phyloP scores from a whole-genome alignment of 2,329 filamentous ascomycete species.

The Penicillium sp. region DNA sequence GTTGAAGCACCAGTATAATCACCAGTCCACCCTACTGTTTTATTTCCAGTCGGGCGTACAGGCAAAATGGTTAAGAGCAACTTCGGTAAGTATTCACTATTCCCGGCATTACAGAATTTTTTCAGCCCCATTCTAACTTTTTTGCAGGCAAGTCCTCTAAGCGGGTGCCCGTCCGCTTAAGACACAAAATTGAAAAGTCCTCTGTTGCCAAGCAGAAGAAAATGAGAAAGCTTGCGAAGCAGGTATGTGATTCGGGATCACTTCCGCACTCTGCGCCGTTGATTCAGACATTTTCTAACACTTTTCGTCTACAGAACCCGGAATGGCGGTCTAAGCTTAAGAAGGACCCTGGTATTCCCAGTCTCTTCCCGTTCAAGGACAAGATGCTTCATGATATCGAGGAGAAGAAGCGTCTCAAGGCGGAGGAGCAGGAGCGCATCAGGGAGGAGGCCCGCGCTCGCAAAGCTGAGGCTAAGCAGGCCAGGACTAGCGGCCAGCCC shows the following conservation, averaged over 20 bases:
- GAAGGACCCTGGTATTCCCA: conserved; percentile 97
- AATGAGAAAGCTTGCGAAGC: conserved; percentile 82
- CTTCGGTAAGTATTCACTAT: conserved; percentile 31
- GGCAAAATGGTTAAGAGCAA: conserved; percentile 40
- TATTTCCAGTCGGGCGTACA: conserved; percentile 12
- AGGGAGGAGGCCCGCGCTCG: conserved; percentile 63
- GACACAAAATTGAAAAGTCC: conserved; percentile 94
- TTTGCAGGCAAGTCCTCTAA: conserved; percentile 86
- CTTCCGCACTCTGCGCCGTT: not conserved
- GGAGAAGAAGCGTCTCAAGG: conserved; percentile 76
- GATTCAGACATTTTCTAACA: conserved; percentile 6
- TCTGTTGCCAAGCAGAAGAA: conserved; percentile 90
- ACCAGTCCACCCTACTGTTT: conserved; percentile 12
- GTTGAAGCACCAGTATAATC: conserved; percentile 12
- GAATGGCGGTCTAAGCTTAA: conserved; percentile 94
- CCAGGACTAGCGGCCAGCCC: conserved; percentile 30
- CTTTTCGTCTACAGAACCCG: conserved; percentile 63
- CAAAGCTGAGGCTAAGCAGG: conserved; percentile 39
- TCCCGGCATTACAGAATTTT: not conserved
- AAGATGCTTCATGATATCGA: conserved; percentile 93
- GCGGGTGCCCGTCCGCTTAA: conserved; percentile 81
- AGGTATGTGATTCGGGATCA: conserved; percentile 48
- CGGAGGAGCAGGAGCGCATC: conserved; percentile 71
- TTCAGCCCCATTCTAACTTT: conserved; percentile 4
- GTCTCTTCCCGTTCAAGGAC: conserved; percentile 97